A percentile compares a stretch with the other conserved stretches of the same genome.
Evolutionary conservation across 345 rosid species (phyloP).

Genomic region (Eucalyptus cloeziana): DNA sequence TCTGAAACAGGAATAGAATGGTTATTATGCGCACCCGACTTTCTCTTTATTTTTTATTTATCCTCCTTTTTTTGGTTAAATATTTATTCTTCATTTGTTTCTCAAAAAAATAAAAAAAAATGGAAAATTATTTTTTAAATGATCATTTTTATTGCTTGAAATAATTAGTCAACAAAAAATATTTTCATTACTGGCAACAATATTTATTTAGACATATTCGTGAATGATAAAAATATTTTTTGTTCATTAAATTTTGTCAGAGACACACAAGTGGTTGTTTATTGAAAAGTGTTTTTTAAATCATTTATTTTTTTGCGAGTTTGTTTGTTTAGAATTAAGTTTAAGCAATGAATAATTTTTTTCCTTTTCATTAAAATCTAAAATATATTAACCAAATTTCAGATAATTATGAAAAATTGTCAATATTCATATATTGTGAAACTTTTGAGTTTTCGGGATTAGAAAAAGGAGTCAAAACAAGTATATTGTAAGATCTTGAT

Average conservation of each 20-base stretch:
- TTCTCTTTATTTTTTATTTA: not conserved
- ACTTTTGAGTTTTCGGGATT: not conserved
- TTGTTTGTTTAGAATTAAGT: not conserved
- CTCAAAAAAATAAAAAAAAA: not conserved
- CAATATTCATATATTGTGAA: not conserved
- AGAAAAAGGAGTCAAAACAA: not conserved
- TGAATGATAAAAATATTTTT: not conserved
- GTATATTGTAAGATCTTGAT: not conserved
- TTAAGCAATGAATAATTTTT: not conserved
- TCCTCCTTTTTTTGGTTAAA: not conserved
- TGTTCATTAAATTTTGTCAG: not conserved
- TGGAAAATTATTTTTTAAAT: not conserved
- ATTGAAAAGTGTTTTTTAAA: not conserved
- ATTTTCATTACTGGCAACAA: not conserved
- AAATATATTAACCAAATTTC: not conserved
- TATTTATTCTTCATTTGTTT: not conserved
- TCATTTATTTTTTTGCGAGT: not conserved
- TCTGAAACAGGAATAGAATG: fast-evolving
- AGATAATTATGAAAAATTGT: not conserved
- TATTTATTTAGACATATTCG: not conserved
- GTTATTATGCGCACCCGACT: fast-evolving
- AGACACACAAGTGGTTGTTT: not conserved
- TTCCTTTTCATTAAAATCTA: not conserved
- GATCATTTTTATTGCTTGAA: not conserved
- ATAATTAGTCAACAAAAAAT: not conserved